Evolutionary conservation across 495 filamentous ascomycete species (phyloP).

Genomic region (Penicillium mononematosum): DNA sequence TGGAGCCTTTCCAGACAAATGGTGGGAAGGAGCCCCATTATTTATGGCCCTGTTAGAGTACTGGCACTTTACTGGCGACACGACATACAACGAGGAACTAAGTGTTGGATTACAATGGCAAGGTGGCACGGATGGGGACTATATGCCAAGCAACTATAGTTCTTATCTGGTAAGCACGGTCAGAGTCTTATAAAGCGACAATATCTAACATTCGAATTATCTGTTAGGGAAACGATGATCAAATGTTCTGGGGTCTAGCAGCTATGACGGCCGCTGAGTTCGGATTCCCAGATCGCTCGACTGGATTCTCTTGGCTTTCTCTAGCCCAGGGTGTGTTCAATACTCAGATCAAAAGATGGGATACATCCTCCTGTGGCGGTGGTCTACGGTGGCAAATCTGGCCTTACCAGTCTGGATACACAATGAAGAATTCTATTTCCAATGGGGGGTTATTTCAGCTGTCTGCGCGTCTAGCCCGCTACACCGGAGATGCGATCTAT

Average conservation of each 20-base stretch:
- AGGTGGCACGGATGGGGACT: slow-evolving; percentile 46
- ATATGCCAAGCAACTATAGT: slow-evolving; percentile 47
- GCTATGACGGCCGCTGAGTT: slow-evolving; percentile 57
- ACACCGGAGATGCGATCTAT: slow-evolving; percentile 65
- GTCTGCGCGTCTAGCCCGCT: slow-evolving; percentile 63
- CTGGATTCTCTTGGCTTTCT: slow-evolving; percentile 65
- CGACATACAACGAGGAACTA: slow-evolving; percentile 50
- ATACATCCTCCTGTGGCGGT: slow-evolving; percentile 46
- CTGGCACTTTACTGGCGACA: slow-evolving; percentile 57
- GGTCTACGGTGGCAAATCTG: slow-evolving; percentile 59
- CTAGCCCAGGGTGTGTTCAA: slow-evolving; percentile 81
- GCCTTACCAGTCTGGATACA: slow-evolving; percentile 50
- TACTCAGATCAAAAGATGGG: slow-evolving; percentile 59
- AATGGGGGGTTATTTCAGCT: slow-evolving; percentile 72
- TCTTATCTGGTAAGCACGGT: slow-evolving; percentile 31
- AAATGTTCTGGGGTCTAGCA: slow-evolving; percentile 57
- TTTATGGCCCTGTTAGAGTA: slow-evolving; percentile 52
- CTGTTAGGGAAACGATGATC: slow-evolving; percentile 54
- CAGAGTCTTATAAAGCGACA: not conserved
- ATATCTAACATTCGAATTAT: not conserved
- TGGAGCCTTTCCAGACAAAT: slow-evolving; percentile 57
- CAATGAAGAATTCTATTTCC: slow-evolving; percentile 69
- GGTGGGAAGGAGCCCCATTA: slow-evolving; percentile 79
- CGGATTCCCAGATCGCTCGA: slow-evolving; percentile 43
- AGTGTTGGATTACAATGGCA: slow-evolving; percentile 52